Base-by-base conservation (phyloP, 169 alveolate species). In the Plasmodium cynomolgi region DNA sequence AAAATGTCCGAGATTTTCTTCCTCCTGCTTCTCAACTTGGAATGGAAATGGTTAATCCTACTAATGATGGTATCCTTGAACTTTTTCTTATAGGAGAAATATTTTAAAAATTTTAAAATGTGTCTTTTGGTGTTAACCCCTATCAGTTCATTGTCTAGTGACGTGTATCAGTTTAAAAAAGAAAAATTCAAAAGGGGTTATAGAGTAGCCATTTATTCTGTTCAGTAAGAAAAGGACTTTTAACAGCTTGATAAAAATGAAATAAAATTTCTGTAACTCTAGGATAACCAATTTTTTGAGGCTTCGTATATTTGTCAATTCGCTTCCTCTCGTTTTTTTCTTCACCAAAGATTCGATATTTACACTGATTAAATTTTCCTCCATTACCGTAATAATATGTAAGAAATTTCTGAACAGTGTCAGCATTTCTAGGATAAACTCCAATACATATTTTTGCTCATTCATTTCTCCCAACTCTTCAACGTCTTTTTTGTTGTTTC, bases 241-340 rank as follows among this genome's bases (percentile, higher is more conserved):
- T 86, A 86, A 77, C 20, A 86, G 44, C 23, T 86, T 86, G 17
- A 86, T 33, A 77, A 86, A 86, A n/a, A 75, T 56, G n/a, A 75
- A 86, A 86, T 86, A 86, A 86, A 86, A 86, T 37, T 58, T 86
- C 39, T 75, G 84, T 20, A 86, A 75, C 68, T 86, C 93, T 9
- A 77, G 26, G 39, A 86, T 86, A 29, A 71, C 58, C 68, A 86
- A 56, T 56, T 77, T 75, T 86, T 77, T 86, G 26, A 86, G 81
- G 26, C 81, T 86, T 86, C 47, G 37, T 77, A 86, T 13, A 77
- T 86, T 86, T 56, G 7, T 47, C 31, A 86, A 54, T 31, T 86
- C 88, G 23, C 54, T 84, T 84, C 77, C 84, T 84, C 80, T 31
- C 58, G 56, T 84, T 34, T 86, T 86, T n/a, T 86, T 86, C 47